A percentile compares a stretch with the other conserved stretches of the same genome.
Conservation (phyloP, 495 filamentous ascomycete genomes). For the Aspergillus incahuasiensis region DNA sequence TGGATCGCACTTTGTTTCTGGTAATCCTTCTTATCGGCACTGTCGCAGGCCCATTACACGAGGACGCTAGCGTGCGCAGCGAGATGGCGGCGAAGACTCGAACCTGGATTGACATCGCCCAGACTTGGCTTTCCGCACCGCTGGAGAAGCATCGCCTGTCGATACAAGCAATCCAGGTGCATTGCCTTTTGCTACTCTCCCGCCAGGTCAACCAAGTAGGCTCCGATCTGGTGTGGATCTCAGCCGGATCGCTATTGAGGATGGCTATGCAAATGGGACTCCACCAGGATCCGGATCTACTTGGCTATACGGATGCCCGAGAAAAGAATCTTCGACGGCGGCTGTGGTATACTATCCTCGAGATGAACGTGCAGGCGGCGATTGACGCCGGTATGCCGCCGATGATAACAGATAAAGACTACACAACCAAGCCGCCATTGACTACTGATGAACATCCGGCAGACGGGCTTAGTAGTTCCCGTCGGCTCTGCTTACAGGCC, state of each 20-base stretch:
- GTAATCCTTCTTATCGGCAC: constrained; percentile 45
- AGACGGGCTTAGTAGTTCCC: background rate
- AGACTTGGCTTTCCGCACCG: constrained; percentile 49
- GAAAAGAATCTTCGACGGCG: constrained; percentile 47
- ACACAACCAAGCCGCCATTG: constrained; percentile 45
- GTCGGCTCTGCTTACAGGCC: constrained; percentile 29
- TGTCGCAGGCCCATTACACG: constrained; percentile 34
- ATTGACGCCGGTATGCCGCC: constrained; percentile 51
- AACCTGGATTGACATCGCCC: constrained; percentile 44
- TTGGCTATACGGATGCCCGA: constrained; percentile 34
- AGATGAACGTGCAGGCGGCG: constrained; percentile 48
- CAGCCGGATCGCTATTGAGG: constrained; percentile 45
- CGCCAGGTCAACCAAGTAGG: constrained; percentile 44
- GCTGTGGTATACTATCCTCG: constrained; percentile 56
- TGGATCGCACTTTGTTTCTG: constrained; percentile 23
- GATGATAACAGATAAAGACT: constrained; percentile 45
- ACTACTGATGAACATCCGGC: too few species aligned
- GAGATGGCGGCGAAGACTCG: constrained; percentile 26
- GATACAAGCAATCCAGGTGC: constrained; percentile 41
- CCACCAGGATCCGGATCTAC: constrained; percentile 49
- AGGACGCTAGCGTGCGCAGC: constrained; percentile 17
- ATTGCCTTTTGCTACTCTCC: constrained; percentile 48
- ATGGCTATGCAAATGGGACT: constrained; percentile 52
- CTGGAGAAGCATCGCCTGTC: constrained; percentile 45
- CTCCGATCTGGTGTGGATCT: constrained; percentile 49